Evolutionary conservation across 129 eudicot species (phyloP), one percentile per base, ranked within the genome.

Genomic region (Apium graveolens): DNA sequence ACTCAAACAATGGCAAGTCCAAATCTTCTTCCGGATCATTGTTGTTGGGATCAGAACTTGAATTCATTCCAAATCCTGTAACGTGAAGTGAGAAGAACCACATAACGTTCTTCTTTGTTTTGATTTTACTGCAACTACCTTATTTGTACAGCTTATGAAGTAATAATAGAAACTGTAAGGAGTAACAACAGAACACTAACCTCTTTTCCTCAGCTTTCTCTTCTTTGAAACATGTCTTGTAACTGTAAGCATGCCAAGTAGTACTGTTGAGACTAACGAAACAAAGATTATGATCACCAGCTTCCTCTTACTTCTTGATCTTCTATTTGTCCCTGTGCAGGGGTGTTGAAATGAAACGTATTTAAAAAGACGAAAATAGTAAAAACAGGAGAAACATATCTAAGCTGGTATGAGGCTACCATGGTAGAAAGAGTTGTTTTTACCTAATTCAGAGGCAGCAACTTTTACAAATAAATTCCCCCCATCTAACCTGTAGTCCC

Each of bases 361-460:
- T 11, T 69, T 5, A 13, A 35, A 31, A 68, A 31, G 7, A 18
- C 5, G 31, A 73, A 0, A 12, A 73, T 2, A 12, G 24, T 1
- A 26, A 42, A 73, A 20, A 18, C 51, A 73, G 16, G 37, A 69
- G 35, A 5, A 37, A 70, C 4, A 37, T 35, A 13, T 69, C 7
- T 18, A 20, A 13, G 8, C 11, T 69, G 74, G 12, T 35, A 7
- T 5, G 35, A 69, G 37, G 72, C 21, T 12, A 26, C 71, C 24
- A 69, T 5, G 10, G 26, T 18, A 69, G 43, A 69, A 18, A 35
- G 24, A 69, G 24, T 69, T 39, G 42, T 11, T 73, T 13, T 27
- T 73, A 43, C 77, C 57, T 73, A 73, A 73, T 44, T 73, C 77
- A 0, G 60, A 44, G 37, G 60, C 77, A 73, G 77, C 57, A 13